These are phyloP conservation scores for Aspergillus versicolor DNA, from an alignment of 2,329 filamentous ascomycete species.

Conservation along the genomic window DNA sequence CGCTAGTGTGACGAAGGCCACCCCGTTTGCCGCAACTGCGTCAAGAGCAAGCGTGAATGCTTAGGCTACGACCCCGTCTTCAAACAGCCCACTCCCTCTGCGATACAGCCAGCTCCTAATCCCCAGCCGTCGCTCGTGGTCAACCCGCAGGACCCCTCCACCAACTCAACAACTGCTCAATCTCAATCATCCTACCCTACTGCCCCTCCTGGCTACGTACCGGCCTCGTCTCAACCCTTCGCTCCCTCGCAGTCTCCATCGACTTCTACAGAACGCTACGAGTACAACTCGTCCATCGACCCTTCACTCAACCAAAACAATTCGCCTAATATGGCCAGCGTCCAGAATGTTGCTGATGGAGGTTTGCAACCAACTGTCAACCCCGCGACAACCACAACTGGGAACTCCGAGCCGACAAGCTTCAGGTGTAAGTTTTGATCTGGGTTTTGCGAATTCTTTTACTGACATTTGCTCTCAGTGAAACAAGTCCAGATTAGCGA, in stretches of 20 bases:
- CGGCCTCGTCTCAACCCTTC: constrained; percentile 39
- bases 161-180: not conserved
- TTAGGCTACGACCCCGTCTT: constrained; percentile 68
- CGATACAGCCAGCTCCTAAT: constrained; percentile 62
- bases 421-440: constrained; percentile 48
- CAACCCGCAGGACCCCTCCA: constrained; percentile 38
- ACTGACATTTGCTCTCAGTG: constrained; percentile 51
- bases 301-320: constrained; percentile 59
- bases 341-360: constrained; percentile 33
- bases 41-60: constrained; percentile 67
- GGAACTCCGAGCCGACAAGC: constrained; percentile 42
- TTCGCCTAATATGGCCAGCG: constrained; percentile 31
- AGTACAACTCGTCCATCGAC: constrained; percentile 64
- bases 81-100: constrained; percentile 66
- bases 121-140: constrained; percentile 43
- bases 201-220: constrained; percentile 41
- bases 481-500: constrained; percentile 72
- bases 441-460: not conserved
- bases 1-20: constrained; percentile 91
- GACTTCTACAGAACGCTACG: constrained; percentile 53
- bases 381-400: constrained; percentile 22
- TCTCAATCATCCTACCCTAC: constrained; percentile 32
- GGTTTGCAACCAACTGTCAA: constrained; percentile 27
- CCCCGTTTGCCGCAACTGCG: constrained; percentile 75
- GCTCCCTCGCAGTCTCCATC: constrained; percentile 41